Evolutionary conservation across 495 filamentous ascomycete species (phyloP).

Genomic region (Talaromyces wortmannii): DNA sequence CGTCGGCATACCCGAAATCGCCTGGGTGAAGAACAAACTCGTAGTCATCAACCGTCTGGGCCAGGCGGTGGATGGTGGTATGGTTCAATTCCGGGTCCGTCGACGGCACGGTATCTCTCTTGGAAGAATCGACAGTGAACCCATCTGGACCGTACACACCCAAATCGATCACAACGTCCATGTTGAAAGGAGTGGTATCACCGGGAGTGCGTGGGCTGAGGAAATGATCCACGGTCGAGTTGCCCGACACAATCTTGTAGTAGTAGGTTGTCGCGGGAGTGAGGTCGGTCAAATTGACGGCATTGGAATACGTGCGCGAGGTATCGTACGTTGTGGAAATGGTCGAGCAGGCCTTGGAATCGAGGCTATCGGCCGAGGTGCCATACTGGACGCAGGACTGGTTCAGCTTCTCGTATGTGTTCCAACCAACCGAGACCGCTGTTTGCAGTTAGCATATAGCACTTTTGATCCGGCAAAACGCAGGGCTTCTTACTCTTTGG

Average conservation of each 20-base stretch:
- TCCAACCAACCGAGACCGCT: slow-evolving; percentile 54
- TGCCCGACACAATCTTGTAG: slow-evolving; percentile 49
- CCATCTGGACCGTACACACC: slow-evolving; percentile 52
- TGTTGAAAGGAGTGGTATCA: slow-evolving; percentile 35
- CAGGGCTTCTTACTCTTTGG: slow-evolving; percentile 36
- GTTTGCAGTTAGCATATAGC: not conserved
- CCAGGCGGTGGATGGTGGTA: slow-evolving; percentile 52
- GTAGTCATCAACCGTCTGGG: slow-evolving; percentile 47
- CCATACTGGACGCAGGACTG: slow-evolving; percentile 41
- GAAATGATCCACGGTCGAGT: slow-evolving; percentile 50
- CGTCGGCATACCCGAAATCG: slow-evolving; percentile 49
- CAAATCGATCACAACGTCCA: slow-evolving; percentile 46
- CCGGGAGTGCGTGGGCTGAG: slow-evolving; percentile 45
- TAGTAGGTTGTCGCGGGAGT: slow-evolving; percentile 42
- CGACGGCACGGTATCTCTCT: slow-evolving; percentile 43
- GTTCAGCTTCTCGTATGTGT: slow-evolving; percentile 34
- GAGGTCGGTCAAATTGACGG: slow-evolving; percentile 33
- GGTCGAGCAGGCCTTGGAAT: slow-evolving; percentile 21
- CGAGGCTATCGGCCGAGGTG: slow-evolving; percentile 18
- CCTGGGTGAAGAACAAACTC: slow-evolving; percentile 54
- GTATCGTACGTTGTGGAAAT: slow-evolving; percentile 39
- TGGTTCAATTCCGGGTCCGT: slow-evolving; percentile 53
- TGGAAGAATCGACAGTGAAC: slow-evolving; percentile 42
- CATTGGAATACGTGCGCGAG: slow-evolving; percentile 45
- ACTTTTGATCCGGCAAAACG: not conserved